Conservation (phyloP, 192 early-diverging fungal genomes). For the Coemansia sp. region DNA sequence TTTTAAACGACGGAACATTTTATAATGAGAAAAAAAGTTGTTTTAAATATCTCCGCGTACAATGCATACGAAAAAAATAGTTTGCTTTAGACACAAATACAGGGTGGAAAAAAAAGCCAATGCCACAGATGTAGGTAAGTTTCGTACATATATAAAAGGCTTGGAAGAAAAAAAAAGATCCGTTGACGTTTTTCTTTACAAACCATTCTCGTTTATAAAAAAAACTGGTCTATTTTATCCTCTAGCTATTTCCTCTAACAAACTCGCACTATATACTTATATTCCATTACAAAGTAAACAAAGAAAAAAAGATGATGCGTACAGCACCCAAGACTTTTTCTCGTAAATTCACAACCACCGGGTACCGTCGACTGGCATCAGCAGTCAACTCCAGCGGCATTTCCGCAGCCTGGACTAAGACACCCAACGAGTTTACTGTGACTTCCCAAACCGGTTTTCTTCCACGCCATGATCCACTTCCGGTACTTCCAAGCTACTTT, state of each 20-base stretch:
- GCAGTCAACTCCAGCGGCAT: not conserved
- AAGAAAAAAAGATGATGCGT: not conserved
- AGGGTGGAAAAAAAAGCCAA: not conserved
- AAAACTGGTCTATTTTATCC: too few species aligned
- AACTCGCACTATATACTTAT: not conserved
- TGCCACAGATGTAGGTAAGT: not conserved
- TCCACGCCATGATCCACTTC: constrained; percentile 68
- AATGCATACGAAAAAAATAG: too few species aligned
- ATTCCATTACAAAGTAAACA: not conserved
- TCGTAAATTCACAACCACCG: not conserved
- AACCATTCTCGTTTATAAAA: too few species aligned
- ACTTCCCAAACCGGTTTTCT: constrained; percentile 58
- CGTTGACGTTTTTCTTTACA: too few species aligned
- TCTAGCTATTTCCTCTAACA: too few species aligned
- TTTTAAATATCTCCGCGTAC: not conserved
- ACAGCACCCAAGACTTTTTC: not conserved
- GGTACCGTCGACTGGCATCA: not conserved
- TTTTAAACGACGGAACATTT: not conserved
- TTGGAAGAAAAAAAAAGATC: too few species aligned
- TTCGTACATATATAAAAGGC: too few species aligned
- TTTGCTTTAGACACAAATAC: too few species aligned
- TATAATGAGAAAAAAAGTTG: not conserved
- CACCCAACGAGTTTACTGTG: constrained; percentile 52
- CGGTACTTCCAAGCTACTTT: constrained; percentile 69
- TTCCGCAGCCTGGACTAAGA: constrained; percentile 25